Conservation (phyloP, 179 eudicot species). For the Drosera spatulata region DNA sequence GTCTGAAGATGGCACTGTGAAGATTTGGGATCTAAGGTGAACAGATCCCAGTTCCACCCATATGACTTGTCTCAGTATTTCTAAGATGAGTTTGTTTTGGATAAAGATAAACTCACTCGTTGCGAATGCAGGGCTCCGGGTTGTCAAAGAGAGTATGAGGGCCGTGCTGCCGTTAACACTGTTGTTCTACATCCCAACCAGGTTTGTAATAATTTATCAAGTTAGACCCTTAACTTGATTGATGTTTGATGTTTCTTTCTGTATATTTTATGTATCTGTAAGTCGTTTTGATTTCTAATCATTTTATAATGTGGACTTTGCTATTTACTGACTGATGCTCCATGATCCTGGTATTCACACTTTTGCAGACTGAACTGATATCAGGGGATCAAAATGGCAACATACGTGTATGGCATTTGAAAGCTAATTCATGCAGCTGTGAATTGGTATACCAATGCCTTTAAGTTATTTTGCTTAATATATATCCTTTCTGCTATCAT, state of each 20-base stretch:
- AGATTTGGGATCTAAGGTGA: conserved; percentile 95
- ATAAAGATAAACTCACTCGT: not conserved
- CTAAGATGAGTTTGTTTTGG: no score
- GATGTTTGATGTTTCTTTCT: no score
- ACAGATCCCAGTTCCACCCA: not conserved
- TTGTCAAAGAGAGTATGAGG: conserved; percentile 96
- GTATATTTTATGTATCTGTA: not conserved
- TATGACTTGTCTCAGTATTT: no score
- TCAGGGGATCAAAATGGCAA: conserved; percentile 99
- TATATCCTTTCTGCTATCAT: no score
- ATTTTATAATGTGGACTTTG: not conserved
- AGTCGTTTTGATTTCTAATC: not conserved
- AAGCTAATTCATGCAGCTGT: conserved; percentile 98
- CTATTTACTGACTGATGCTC: not conserved
- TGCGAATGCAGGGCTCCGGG: conserved; percentile 66
- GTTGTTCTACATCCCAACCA: conserved; percentile 97
- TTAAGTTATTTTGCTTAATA: no score
- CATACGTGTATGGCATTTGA: conserved; percentile 97
- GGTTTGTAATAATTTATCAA: conserved; percentile 5
- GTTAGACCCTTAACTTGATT: no score
- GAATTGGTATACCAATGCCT: conserved; percentile 54
- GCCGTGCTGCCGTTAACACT: conserved; percentile 98
- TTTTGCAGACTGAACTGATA: conserved; percentile 64
- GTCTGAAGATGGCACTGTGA: conserved; percentile 97
- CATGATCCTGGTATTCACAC: no score